These are phyloP conservation scores for Oryza longistaminata DNA, from an alignment of 176 grass and related monocot genomes.

Conservation along the genomic window DNA sequence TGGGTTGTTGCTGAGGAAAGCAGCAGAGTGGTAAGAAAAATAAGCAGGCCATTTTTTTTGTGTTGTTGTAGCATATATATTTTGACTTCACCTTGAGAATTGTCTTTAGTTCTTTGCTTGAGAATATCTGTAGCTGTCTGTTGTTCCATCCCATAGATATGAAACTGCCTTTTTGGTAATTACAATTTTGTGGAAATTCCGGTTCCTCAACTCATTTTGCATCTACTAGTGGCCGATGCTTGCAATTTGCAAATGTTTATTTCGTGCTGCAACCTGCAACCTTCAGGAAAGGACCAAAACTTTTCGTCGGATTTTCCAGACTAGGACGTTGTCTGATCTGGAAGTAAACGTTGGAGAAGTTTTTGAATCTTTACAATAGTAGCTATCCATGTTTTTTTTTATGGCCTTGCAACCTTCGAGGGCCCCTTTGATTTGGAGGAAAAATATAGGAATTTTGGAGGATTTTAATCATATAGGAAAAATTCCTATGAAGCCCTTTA, in stretches of 20 bases:
- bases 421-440: too few relatives aligned
- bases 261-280: background rate
- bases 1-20: slow-evolving; percentile 11
- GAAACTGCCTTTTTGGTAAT: slow-evolving; percentile 15
- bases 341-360: background rate
- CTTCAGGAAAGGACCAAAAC: background rate
- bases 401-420: too few relatives aligned
- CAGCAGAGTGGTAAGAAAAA: slow-evolving; percentile 32
- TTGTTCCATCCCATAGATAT: slow-evolving; percentile 45
- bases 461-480: too few relatives aligned
- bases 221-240: background rate
- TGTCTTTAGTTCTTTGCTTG: background rate
- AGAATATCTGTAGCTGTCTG: slow-evolving; percentile 37
- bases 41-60: slow-evolving; percentile 41
- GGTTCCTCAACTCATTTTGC: background rate
- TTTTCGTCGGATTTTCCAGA: background rate
- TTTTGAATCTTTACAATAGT: background rate
- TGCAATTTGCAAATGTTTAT: background rate
- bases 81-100: slow-evolving; percentile 2
- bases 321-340: background rate
- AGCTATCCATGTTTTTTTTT: background rate
- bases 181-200: slow-evolving; percentile 30
- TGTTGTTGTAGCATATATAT: slow-evolving; percentile 62
- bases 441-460: too few relatives aligned
- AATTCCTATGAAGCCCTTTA: too few relatives aligned